These are phyloP conservation scores for Dentipellis fragilis DNA, from an alignment of 768 basidiomycete species.

Conservation along the genomic window DNA sequence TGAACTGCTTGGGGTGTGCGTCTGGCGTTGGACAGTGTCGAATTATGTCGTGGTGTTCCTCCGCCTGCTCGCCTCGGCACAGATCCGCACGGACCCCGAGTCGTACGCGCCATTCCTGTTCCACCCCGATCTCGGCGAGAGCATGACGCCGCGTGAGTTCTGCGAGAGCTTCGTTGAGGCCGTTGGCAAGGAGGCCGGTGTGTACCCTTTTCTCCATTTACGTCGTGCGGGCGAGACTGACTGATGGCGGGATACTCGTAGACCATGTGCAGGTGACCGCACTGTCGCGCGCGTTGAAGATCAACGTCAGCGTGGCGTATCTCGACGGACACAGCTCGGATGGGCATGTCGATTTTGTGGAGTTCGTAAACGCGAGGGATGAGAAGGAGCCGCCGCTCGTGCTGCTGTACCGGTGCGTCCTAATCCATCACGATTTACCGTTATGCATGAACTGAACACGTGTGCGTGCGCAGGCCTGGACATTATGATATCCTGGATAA, in stretches of 20 bases:
- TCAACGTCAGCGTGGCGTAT: constrained; percentile 70
- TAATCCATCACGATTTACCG: neutral
- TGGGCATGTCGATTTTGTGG: constrained; percentile 55
- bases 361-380: constrained; percentile 43
- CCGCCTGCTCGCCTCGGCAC: constrained; percentile 74
- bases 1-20: too few relatives aligned
- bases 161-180: constrained; percentile 74
- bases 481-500: constrained; percentile 72
- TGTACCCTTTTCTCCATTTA: neutral
- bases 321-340: constrained; percentile 51
- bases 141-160: constrained; percentile 51
- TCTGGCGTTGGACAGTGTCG: constrained; percentile 30
- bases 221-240: neutral
- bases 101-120: constrained; percentile 65
- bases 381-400: constrained; percentile 42
- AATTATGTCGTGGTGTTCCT: constrained; percentile 75
- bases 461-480: constrained; percentile 47
- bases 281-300: constrained; percentile 52
- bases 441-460: constrained; percentile 3
- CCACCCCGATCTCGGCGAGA: constrained; percentile 58
- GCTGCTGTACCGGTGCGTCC: constrained; percentile 63
- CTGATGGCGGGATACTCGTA: constrained; percentile 14
- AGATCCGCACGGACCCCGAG: constrained; percentile 57
- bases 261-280: constrained; percentile 83
- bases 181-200: constrained; percentile 69